Evolutionary conservation across 257 asterid species (phyloP).

Genomic region (Nicotiana tabacum): DNA sequence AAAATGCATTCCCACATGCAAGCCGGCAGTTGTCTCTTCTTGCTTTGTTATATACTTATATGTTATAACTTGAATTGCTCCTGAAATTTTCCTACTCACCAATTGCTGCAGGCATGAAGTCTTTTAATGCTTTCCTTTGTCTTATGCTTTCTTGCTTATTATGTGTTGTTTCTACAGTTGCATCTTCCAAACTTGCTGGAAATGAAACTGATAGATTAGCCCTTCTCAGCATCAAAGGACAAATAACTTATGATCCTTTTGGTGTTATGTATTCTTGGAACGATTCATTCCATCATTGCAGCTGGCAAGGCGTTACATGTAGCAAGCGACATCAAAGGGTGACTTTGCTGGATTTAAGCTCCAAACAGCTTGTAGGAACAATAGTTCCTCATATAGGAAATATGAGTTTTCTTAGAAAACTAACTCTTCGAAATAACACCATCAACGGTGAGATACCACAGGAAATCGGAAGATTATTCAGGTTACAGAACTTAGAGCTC

Average conservation of each 20-base stretch:
- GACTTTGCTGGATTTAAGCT: background rate
- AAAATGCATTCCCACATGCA: background rate
- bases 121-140: background rate
- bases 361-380: conserved; percentile 9
- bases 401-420: conserved; percentile 12
- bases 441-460: background rate
- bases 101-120: conserved; percentile 6
- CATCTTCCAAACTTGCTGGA: background rate
- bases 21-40: background rate
- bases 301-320: conserved; percentile 16
- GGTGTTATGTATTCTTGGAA: conserved; percentile 12
- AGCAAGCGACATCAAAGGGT: conserved; percentile 5
- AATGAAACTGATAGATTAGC: background rate
- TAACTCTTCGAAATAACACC: conserved; percentile 8
- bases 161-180: background rate
- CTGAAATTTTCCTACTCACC: background rate
- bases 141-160: background rate
- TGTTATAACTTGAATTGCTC: background rate
- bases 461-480: conserved; percentile 9
- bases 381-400: conserved; percentile 9
- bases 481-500: background rate
- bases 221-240: background rate
- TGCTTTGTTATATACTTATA: background rate
- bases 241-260: background rate
- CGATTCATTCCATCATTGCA: conserved; percentile 8